Base-by-base conservation (phyloP, 2,329 filamentous ascomycete species). In the Aspergillus niger region DNA sequence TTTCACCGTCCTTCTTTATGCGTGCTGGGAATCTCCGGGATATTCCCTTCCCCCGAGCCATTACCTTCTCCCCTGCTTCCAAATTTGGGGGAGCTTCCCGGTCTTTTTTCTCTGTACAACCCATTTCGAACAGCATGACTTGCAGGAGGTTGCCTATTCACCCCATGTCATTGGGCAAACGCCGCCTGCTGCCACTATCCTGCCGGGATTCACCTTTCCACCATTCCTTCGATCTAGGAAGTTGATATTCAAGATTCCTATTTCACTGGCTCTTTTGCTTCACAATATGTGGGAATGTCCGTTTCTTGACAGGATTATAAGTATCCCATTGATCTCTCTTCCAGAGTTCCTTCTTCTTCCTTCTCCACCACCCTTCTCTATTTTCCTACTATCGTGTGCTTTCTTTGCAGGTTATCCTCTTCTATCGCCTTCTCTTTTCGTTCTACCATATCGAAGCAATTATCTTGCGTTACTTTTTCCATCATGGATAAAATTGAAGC, bases 401-500 rank as follows among this genome's bases (percentile, higher is more conserved):
- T 36, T 10, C 32, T 36, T 36, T 3, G 4, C 11, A 36, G 11
- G 2, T 2, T 10, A 15, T 13, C 5, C 11, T 36, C 5, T 20
- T 36, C 22, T 39, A 11, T 38, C 17, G 24, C 8, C 38, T n/a
- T 17, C n/a, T n/a, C 13, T 32, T 43, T 53, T 44, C 30, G 38
- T 26, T 30, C 49, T 36, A 5, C 2, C 11, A 36, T 8, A 38
- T 17, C 22, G 15, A n/a, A 15, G 22, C 36, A 24, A 47, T 13
- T 20, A 20, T 51, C 20, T 59, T 43, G 28, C 10, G 8, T 28
- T 39, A 20, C 26, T 10, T 5, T 22, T 26, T 26, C 11, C 43
- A 48, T 38, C 49, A 70, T 70, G 66, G 65, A 69, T 36, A 61
- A 64, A 38, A 67, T 71, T 36, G 63, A 67, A 39, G 36, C 61